A percentile compares a stretch with the other conserved stretches of the same genome.
phyloP scores from a whole-genome alignment of 2,329 filamentous ascomycete species.

The Colletotrichum neosansevieriae region DNA sequence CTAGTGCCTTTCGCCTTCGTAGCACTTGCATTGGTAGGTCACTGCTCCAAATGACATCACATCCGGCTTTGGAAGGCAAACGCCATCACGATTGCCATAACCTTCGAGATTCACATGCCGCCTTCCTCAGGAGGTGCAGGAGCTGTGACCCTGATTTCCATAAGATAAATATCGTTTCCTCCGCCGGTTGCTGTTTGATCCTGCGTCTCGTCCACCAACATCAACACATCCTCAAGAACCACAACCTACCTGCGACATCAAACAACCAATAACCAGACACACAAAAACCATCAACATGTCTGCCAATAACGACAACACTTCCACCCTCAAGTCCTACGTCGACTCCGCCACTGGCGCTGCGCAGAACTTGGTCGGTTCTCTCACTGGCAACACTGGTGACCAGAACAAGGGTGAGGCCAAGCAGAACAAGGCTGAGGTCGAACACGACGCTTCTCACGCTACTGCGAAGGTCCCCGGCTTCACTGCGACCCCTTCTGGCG shows the following conservation, averaged over 20 bases:
- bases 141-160: background rate
- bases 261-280: background rate
- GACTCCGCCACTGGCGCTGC: conserved; percentile 79
- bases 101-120: conserved; percentile 34
- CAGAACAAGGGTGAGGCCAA: conserved; percentile 73
- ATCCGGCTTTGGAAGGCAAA: conserved; percentile 16
- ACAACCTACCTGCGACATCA: conserved; percentile 8
- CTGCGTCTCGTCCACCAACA: background rate
- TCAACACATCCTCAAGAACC: background rate
- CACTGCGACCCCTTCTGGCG: conserved; percentile 75
- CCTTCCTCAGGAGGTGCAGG: conserved; percentile 13
- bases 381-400: conserved; percentile 80
- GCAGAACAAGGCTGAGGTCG: conserved; percentile 73
- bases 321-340: conserved; percentile 83
- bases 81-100: conserved; percentile 30
- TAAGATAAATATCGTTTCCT: conserved; percentile 30
- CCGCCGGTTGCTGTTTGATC: background rate
- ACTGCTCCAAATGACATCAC: conserved; percentile 37
- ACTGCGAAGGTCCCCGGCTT: conserved; percentile 80
- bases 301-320: conserved; percentile 58
- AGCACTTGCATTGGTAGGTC: conserved; percentile 15
- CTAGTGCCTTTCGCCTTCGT: no score
- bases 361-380: conserved; percentile 76
- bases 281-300: conserved; percentile 35
- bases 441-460: conserved; percentile 81